These are phyloP conservation scores for Carpinus viminea DNA, from an alignment of 306 rosid species.

Conservation along the genomic window DNA sequence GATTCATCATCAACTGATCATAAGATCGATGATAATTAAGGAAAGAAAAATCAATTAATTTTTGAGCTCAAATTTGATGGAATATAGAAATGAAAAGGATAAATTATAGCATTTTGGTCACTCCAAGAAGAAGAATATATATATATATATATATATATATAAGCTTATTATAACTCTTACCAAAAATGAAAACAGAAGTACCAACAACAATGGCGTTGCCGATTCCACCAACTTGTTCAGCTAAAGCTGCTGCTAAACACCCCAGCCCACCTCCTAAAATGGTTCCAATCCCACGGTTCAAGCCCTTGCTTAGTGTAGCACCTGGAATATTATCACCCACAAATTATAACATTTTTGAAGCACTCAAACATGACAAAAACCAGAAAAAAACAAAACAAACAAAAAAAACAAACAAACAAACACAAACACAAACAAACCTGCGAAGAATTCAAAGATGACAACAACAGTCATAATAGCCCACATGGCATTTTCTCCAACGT, in stretches of 20 bases:
- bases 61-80: too few relatives aligned
- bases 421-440: constrained; percentile 44
- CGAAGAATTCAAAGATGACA: constrained; percentile 79
- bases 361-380: not conserved
- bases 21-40: too few relatives aligned
- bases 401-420: too few relatives aligned
- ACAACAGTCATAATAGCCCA: constrained; percentile 97
- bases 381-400: too few relatives aligned
- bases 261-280: constrained; percentile 78
- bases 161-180: constrained; percentile 31
- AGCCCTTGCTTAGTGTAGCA: constrained; percentile 84
- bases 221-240: constrained; percentile 56
- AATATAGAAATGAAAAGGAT: too few relatives aligned
- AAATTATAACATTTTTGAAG: not conserved
- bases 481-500: constrained; percentile 88
- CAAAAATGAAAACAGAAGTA: constrained; percentile 51
- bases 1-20: too few relatives aligned
- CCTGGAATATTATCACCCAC: constrained; percentile 39
- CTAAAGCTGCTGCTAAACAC: constrained; percentile 58
- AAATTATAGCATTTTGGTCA: too few relatives aligned
- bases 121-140: too few relatives aligned
- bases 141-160: too few relatives aligned
- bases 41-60: too few relatives aligned
- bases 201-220: constrained; percentile 56
- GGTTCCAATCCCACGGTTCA: constrained; percentile 85